Evolutionary conservation across 371 early-diverging fungal genomes (phyloP).

Genomic region (Zopfochytrium polystomum): DNA sequence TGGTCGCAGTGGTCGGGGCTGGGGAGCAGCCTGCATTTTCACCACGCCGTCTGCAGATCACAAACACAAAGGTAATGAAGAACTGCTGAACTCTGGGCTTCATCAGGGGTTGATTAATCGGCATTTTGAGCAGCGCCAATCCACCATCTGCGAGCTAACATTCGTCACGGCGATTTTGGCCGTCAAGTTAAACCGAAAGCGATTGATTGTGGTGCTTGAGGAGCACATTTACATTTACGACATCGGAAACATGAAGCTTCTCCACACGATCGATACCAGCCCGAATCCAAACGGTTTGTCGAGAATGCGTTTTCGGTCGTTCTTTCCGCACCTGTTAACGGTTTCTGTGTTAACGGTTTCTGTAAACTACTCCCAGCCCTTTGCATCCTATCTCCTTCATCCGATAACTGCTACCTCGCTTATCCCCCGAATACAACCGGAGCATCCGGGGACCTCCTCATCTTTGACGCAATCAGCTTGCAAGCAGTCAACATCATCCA

Average conservation of each 20-base stretch:
- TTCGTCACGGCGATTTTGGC: conserved; percentile 88
- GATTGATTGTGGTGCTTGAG: conserved; percentile 88
- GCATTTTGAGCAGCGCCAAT: conserved; percentile 67
- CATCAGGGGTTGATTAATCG: neutral
- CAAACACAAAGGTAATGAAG: conserved; percentile 88
- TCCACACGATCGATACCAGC: conserved; percentile 91
- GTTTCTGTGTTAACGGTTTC: conserved; percentile 8
- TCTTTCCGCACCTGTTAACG: neutral
- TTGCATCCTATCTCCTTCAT: conserved; percentile 88
- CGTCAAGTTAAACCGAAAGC: conserved; percentile 90
- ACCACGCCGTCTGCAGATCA: conserved; percentile 86
- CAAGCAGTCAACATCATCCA: conserved; percentile 87
- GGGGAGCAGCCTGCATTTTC: conserved; percentile 87
- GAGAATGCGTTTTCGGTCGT: neutral
- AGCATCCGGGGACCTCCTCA: conserved; percentile 76
- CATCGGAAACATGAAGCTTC: conserved; percentile 92
- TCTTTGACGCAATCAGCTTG: conserved; percentile 81
- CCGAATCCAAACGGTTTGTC: conserved; percentile 78
- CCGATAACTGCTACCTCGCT: conserved; percentile 89
- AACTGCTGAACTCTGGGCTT: neutral
- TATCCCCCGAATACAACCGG: conserved; percentile 73
- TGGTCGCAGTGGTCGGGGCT: conserved; percentile 94
- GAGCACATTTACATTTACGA: conserved; percentile 66
- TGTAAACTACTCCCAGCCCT: too few species aligned
- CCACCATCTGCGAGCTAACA: conserved; percentile 92